Evolutionary conservation across 2,329 filamentous ascomycete species (phyloP), one percentile per base, ranked within the genome.

Genomic region (Nigrograna mackinnonii): DNA sequence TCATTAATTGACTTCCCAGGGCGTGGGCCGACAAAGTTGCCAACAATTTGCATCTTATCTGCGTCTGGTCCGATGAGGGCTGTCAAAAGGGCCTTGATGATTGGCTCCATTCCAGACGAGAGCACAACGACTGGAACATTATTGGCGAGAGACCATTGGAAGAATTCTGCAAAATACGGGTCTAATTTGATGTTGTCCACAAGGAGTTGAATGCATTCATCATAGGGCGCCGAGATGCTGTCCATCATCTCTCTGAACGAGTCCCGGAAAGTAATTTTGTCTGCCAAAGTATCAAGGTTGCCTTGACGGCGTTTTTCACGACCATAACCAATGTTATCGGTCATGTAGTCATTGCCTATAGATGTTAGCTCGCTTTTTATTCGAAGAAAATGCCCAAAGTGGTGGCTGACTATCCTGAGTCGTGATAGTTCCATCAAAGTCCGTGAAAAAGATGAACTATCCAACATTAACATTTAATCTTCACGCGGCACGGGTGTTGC

Each of bases 401-500:
- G 24, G 11, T 12, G 11, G 24, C 3, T 28, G 24, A 80, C 80
- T 84, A 69, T 86, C 83, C 61, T 82, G 75, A 43, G 84, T 79
- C 36, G 92, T 96, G 67, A 96, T 92, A 40, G 91, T 97, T 62
- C 94, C 94, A 72, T 99, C 94, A 67, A 97, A 97, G 74, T 99
- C 94, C 57, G 91, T 96, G 78, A 97, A 97, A 81, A 99, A 96
- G 77, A 99, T 91, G 76, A 89, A 88, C 73, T 90, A 22, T 31
- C 11, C 18, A 16, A 22, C 37, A 49, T 64, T 36, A 59, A 50
- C 37, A 30, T 47, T 47, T 9, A 33, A 33, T 17, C n/a, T n/a
- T n/a, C 31, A 33, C 11, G 31, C 13, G 9, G n/a, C 16, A 13
- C 11, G 18, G 31, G 31, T 11, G n/a, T 33, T 33, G 16, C 45